These are phyloP conservation scores for Alternaria incomplexa DNA, from an alignment of 2,329 filamentous ascomycete genomes.

Conservation along the genomic window DNA sequence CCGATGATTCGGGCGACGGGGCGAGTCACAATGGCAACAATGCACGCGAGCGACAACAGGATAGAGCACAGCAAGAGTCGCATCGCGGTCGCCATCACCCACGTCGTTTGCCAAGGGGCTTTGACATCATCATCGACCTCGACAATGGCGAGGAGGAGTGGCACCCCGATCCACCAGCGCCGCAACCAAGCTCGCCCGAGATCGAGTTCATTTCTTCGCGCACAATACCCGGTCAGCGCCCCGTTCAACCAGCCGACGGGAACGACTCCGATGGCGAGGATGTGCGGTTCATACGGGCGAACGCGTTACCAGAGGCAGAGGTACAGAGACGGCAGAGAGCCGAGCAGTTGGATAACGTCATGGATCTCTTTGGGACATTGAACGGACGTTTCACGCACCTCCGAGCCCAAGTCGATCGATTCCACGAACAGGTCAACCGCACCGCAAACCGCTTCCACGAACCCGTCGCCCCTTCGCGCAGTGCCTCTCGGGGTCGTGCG, in stretches of 20 bases:
- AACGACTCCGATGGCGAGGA: constrained; percentile 35
- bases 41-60: background rate
- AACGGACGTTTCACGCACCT: constrained; percentile 27
- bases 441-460: constrained; percentile 17
- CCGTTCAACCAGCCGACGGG: background rate
- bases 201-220: constrained; percentile 56
- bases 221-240: constrained; percentile 28
- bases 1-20: constrained; percentile 32
- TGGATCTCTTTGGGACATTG: constrained; percentile 26
- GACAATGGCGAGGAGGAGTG: constrained; percentile 41
- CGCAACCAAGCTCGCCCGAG: constrained; percentile 50
- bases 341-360: constrained; percentile 24
- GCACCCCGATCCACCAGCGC: constrained; percentile 29
- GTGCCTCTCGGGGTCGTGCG: constrained; percentile 11
- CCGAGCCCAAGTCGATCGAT: constrained; percentile 28
- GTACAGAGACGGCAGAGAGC: constrained; percentile 15
- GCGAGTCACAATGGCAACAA: constrained; percentile 14
- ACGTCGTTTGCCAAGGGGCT: constrained; percentile 49
- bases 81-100: constrained; percentile 14
- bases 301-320: constrained; percentile 30
- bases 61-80: background rate
- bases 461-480: constrained; percentile 23
- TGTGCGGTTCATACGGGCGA: constrained; percentile 37
- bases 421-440: constrained; percentile 24
- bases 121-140: constrained; percentile 52